Percentiles rank a stretch among this genome's conserved stretches.
Evolutionary conservation across 2,329 filamentous ascomycete species (phyloP).

Genomic region (Fusarium phyllophilum): DNA sequence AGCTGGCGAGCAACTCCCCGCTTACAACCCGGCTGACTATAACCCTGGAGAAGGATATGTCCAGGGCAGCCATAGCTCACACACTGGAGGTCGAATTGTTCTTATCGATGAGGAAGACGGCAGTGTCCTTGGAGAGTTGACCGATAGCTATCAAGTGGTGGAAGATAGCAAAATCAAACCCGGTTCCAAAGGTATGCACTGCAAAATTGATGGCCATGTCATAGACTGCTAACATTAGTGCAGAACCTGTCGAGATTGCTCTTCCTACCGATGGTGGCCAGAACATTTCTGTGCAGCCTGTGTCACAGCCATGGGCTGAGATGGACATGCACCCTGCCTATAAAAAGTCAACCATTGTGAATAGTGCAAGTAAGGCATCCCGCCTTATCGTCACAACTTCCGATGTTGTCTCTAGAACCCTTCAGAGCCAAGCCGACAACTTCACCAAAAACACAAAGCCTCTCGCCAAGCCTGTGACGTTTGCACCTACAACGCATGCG

Average conservation of each 20-base stretch:
- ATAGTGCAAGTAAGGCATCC: slow-evolving; percentile 87
- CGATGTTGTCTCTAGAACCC: slow-evolving; percentile 78
- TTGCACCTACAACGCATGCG: slow-evolving; percentile 84
- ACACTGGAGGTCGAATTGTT: slow-evolving; percentile 77
- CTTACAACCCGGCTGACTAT: slow-evolving; percentile 86
- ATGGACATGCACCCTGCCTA: slow-evolving; percentile 91
- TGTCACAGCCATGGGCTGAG: slow-evolving; percentile 76
- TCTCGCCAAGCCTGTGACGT: slow-evolving; percentile 82
- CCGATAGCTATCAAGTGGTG: slow-evolving; percentile 81
- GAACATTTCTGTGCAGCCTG: slow-evolving; percentile 73
- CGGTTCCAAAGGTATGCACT: slow-evolving; percentile 85
- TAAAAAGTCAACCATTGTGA: slow-evolving; percentile 84
- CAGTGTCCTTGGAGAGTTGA: slow-evolving; percentile 91
- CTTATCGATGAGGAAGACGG: slow-evolving; percentile 96
- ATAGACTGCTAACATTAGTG: background rate
- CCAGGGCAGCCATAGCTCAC: slow-evolving; percentile 66
- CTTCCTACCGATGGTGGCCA: slow-evolving; percentile 74
- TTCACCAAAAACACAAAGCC: slow-evolving; percentile 87
- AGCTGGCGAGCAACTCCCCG: slow-evolving; percentile 59
- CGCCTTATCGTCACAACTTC: slow-evolving; percentile 92
- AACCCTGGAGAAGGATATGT: slow-evolving; percentile 83
- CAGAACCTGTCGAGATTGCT: slow-evolving; percentile 81
- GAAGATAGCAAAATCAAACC: slow-evolving; percentile 80
- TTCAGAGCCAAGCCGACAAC: slow-evolving; percentile 80
- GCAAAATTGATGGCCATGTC: background rate